phyloP scores from a whole-genome alignment of 164 flowering plant genomes.

The Vitis riparia region DNA sequence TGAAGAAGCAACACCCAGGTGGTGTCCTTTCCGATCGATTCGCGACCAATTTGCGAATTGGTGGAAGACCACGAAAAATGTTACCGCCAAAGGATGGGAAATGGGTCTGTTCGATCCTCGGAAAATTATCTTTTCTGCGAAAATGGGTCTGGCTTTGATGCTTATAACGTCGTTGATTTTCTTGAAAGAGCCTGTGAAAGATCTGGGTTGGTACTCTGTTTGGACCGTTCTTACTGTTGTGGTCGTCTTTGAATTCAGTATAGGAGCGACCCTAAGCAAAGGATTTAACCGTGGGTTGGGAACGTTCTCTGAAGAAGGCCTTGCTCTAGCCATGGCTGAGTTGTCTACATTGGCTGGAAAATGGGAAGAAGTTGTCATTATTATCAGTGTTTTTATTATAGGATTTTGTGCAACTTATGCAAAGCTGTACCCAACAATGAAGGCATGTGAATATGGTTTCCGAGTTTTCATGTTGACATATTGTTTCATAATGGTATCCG shows the following conservation, averaged over 20 bases:
- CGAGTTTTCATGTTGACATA: slow-evolving; percentile 88
- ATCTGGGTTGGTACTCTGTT: slow-evolving; percentile 53
- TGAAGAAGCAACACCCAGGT: slow-evolving; percentile 11
- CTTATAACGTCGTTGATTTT: slow-evolving; percentile 68
- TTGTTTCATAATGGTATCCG: slow-evolving; percentile 76
- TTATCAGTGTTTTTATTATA: slow-evolving; percentile 48
- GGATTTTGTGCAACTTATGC: slow-evolving; percentile 65
- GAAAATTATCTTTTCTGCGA: slow-evolving; percentile 67
- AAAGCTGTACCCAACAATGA: slow-evolving; percentile 80
- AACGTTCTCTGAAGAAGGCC: slow-evolving; percentile 70
- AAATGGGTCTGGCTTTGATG: slow-evolving; percentile 71
- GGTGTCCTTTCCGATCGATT: slow-evolving; percentile 17
- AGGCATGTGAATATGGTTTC: slow-evolving; percentile 91
- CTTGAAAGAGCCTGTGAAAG: slow-evolving; percentile 55
- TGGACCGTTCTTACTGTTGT: slow-evolving; percentile 94
- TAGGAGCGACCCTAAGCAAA: slow-evolving; percentile 76
- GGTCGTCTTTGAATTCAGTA: slow-evolving; percentile 87
- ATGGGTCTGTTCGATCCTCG: slow-evolving; percentile 77
- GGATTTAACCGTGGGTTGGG: slow-evolving; percentile 67
- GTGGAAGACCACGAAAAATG: slow-evolving; percentile 19
- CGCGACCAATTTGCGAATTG: slow-evolving; percentile 13
- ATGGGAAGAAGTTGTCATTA: slow-evolving; percentile 41
- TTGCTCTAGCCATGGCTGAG: slow-evolving; percentile 58
- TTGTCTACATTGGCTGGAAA: slow-evolving; percentile 48
- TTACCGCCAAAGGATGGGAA: slow-evolving; percentile 33